A percentile compares a stretch with the other conserved stretches of the same genome.
Evolutionary conservation across 2,329 filamentous ascomycete genomes (phyloP).

Genomic region (Cordyceps fumosorosea): DNA sequence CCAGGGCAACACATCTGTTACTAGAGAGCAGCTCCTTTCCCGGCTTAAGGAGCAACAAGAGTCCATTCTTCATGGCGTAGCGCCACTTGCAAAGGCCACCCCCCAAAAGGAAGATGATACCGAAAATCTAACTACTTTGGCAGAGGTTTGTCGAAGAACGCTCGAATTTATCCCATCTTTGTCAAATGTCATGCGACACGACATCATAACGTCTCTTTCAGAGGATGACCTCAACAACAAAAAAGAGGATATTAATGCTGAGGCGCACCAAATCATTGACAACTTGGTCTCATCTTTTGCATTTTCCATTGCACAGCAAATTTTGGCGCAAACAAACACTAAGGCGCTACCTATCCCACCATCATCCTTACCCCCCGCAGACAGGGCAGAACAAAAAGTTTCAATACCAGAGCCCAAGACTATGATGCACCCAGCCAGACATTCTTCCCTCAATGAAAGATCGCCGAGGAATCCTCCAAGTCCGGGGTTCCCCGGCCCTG

Average conservation of each 20-base stretch:
- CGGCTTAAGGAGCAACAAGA: constrained; percentile 59
- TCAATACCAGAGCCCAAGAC: constrained; percentile 63
- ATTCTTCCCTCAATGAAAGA: constrained; percentile 51
- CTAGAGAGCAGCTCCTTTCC: constrained; percentile 53
- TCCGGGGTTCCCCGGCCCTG: constrained; percentile 45
- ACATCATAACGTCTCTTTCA: constrained; percentile 60
- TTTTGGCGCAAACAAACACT: constrained; percentile 68
- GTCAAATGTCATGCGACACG: constrained; percentile 71
- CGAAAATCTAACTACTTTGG: constrained; percentile 73
- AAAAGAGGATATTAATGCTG: constrained; percentile 28
- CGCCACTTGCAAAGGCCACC: constrained; percentile 40
- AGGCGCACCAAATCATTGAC: constrained; percentile 53
- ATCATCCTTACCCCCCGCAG: constrained; percentile 41
- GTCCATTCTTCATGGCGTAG: constrained; percentile 49
- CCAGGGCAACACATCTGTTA: constrained; percentile 67
- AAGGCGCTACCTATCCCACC: constrained; percentile 60
- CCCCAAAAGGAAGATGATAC: constrained; percentile 50
- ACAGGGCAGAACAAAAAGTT: constrained; percentile 52
- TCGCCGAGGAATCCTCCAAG: constrained; percentile 40
- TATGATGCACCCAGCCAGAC: constrained; percentile 62
- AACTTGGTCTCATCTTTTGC: constrained; percentile 73
- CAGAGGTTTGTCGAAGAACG: constrained; percentile 77
- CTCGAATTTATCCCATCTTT: constrained; percentile 78
- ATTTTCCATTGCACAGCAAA: constrained; percentile 69
- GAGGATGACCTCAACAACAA: constrained; percentile 31